A percentile compares a stretch with the other conserved stretches of the same genome.
Conservation (phyloP, 257 asterid genomes). For the Anisodus tanguticus region DNA sequence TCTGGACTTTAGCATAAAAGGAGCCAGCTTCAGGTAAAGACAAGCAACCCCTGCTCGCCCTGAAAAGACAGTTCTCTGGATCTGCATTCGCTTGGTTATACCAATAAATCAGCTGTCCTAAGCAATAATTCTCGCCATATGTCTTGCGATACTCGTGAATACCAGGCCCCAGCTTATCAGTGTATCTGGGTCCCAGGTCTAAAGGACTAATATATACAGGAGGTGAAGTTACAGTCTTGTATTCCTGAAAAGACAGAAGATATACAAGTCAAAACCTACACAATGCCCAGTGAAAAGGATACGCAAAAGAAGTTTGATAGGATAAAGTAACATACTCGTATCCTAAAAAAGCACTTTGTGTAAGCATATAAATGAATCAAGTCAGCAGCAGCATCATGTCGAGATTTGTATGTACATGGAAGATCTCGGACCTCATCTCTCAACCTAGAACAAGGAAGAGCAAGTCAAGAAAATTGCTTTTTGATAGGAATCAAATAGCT, state of each 20-base stretch:
- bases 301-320: background rate
- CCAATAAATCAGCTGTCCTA: conserved; percentile 95
- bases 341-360: conserved; percentile 75
- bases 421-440: conserved; percentile 96
- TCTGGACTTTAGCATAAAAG: conserved; percentile 88
- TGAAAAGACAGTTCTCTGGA: conserved; percentile 74
- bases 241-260: conserved; percentile 63
- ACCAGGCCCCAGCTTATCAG: conserved; percentile 82
- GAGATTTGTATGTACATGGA: conserved; percentile 83
- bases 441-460: conserved; percentile 62
- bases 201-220: conserved; percentile 92
- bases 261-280: background rate
- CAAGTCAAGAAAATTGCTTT: conserved; percentile 27
- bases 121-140: conserved; percentile 82
- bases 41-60: conserved; percentile 93
- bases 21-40: conserved; percentile 92
- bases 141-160: conserved; percentile 90
- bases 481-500: background rate
- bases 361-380: conserved; percentile 90
- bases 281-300: background rate
- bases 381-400: conserved; percentile 99
- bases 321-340: conserved; percentile 61
- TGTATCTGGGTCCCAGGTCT: conserved; percentile 89
- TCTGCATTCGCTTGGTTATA: conserved; percentile 76
- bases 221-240: conserved; percentile 80